A percentile compares a stretch with the other conserved stretches of the same genome.
These are phyloP conservation scores for Suhomyces sp. DNA, from an alignment of 805 yeast genomes.

Conservation along the genomic window DNA sequence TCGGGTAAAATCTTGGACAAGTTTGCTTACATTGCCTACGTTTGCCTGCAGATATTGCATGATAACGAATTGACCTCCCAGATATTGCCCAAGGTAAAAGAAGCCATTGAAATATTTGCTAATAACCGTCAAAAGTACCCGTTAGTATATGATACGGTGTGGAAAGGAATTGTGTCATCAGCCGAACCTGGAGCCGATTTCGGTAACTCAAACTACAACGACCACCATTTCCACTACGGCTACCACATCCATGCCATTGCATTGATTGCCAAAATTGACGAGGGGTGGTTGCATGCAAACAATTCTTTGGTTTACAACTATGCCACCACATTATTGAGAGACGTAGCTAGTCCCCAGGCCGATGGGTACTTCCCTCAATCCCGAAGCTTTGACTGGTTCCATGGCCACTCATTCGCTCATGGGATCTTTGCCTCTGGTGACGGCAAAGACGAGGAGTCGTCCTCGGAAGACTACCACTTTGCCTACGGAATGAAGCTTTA, in stretches of 20 bases:
- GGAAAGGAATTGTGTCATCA: constrained; percentile 76
- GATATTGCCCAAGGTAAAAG: constrained; percentile 57
- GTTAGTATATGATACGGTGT: constrained; percentile 70
- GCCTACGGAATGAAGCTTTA: constrained; percentile 65
- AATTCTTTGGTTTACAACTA: constrained; percentile 42
- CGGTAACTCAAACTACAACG: constrained; percentile 69
- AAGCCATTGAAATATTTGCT: constrained; percentile 68
- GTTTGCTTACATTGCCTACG: constrained; percentile 82
- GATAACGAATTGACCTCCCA: constrained; percentile 50
- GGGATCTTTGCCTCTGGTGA: constrained; percentile 70
- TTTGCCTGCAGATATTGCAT: constrained; percentile 60
- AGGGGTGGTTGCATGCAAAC: constrained; percentile 30
- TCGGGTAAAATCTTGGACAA: constrained; percentile 87
- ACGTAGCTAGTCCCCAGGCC: constrained; percentile 57
- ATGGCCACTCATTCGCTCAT: constrained; percentile 78
- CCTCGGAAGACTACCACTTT: constrained; percentile 72
- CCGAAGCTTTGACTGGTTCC: constrained; percentile 70
- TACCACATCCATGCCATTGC: constrained; percentile 74
- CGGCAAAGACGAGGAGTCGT: constrained; percentile 74
- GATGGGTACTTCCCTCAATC: constrained; percentile 64
- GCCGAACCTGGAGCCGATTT: constrained; percentile 65
- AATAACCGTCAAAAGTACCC: constrained; percentile 69
- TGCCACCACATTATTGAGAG: constrained; percentile 60
- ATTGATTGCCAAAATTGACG: constrained; percentile 55
- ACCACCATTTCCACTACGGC: constrained; percentile 76